Base-by-base conservation (phyloP, 148 eudicot species). In the Amaranthus hypochondriacus region DNA sequence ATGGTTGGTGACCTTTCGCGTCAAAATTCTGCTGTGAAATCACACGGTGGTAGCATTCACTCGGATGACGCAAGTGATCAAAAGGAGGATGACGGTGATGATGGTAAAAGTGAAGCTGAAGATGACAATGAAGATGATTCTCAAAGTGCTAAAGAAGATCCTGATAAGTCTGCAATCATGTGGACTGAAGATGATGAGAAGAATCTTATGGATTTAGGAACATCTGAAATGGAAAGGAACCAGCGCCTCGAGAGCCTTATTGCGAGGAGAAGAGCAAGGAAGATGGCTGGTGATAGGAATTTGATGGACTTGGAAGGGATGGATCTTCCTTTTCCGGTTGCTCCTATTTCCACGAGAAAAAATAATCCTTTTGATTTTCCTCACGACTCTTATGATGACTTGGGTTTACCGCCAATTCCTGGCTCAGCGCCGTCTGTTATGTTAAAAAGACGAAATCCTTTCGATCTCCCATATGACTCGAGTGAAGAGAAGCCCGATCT, bases 161-260 rank as follows among this genome's bases (percentile, higher is more conserved):
- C 51, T 49, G 75, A 70, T 12, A 84, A 83, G 60, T 85, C 89
- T 63, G 87, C 81, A n/a, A 87, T 90, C 60, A 70, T 71, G 72
- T 90, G 96, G 96, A 90, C 96, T 5, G 96, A 85, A 67, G 89
- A 85, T 73, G 96, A 88, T 77, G 86, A 87, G 72, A 90, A 88
- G 86, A 90, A 90, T 86, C 90, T 90, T 63, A 90, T 87, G 92
- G 90, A 90, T 63, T 72, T 90, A 61, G 92, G 96, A 66, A 88
- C 75, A 57, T 90, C 92, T 46, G 96, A 88, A 62, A 70, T 88
- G 69, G 96, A 90, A 84, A 81, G 90, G 72, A 88, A 90, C 65
- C 89, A 80, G 50, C 89, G 96, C 66, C 77, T 90, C 60, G 96
- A 90, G 81, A 88, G 83, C 78, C 85, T 90, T 56, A 90, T 90